Percentiles rank a stretch among this genome's conserved stretches.
phyloP scores from a whole-genome alignment of 1,284 basidiomycete species.

The Cutaneotrichosporon cutaneum region DNA sequence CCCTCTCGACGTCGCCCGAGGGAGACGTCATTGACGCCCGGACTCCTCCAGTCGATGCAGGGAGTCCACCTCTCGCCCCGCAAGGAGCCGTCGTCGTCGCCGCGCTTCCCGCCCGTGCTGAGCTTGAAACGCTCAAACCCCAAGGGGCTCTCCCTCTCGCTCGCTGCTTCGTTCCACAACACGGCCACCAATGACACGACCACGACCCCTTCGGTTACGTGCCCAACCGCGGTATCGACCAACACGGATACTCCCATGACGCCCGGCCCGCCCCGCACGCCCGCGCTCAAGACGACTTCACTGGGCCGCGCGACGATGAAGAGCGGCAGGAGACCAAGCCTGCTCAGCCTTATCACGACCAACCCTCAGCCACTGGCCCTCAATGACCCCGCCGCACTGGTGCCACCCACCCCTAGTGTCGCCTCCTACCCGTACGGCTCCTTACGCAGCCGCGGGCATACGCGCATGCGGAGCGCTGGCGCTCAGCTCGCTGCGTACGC shows the following conservation, averaged over 20 bases:
- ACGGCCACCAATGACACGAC: constrained; percentile 16
- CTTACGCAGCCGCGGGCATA: constrained; percentile 23
- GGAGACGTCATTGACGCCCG: constrained; percentile 9
- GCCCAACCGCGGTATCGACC: constrained; percentile 17
- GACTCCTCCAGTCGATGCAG: constrained; percentile 17
- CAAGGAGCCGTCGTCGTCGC: constrained; percentile 3
- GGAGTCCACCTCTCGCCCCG: constrained; percentile 19
- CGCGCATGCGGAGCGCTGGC: constrained; percentile 36
- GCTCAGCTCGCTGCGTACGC: constrained; percentile 14
- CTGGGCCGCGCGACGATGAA: constrained; percentile 11
- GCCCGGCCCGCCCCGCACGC: constrained; percentile 24
- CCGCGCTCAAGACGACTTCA: constrained; percentile 1
- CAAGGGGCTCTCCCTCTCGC: constrained; percentile 41
- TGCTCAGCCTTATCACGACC: constrained; percentile 43
- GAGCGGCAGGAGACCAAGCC: constrained; percentile 31
- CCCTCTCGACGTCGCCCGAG: neutral
- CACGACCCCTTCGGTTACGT: constrained; percentile 20
- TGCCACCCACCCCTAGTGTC: constrained; percentile 36
- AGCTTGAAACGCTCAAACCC: constrained; percentile 40
- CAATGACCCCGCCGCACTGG: constrained; percentile 18
- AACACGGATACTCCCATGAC: constrained; percentile 35
- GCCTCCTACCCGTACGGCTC: constrained; percentile 25
- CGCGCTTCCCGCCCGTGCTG: constrained; percentile 24
- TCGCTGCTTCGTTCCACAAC: constrained; percentile 30
- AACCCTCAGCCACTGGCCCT: constrained; percentile 21